Evolutionary conservation across 2,329 filamentous ascomycete genomes (phyloP).

Genomic region (Xylariaceae sp.): DNA sequence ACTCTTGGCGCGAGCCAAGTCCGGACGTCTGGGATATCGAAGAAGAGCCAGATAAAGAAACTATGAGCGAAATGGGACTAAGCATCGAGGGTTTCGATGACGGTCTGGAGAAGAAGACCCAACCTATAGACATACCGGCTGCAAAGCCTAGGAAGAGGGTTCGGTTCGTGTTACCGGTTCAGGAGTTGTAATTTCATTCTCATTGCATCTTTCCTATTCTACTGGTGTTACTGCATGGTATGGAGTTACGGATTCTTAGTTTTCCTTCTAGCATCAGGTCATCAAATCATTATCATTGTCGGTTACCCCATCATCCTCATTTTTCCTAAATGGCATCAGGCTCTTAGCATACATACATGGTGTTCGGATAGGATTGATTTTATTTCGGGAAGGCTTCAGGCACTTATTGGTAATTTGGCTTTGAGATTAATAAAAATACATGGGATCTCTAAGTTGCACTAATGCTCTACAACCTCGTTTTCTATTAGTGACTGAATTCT

Average conservation of each 20-base stretch:
- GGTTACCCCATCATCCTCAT: slow-evolving; percentile 4
- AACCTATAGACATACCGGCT: slow-evolving; percentile 50
- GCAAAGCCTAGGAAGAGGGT: slow-evolving; percentile 63
- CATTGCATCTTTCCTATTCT: slow-evolving; percentile 15
- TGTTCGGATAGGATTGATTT: slow-evolving; percentile 4
- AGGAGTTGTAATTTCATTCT: slow-evolving; percentile 41
- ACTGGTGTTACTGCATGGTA: slow-evolving; percentile 19
- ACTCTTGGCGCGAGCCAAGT: slow-evolving; percentile 64
- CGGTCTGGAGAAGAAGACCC: slow-evolving; percentile 37
- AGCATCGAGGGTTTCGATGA: slow-evolving; percentile 43
- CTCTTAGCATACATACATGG: slow-evolving; percentile 22
- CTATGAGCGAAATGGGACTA: slow-evolving; percentile 51
- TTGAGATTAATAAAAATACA: slow-evolving; percentile 11
- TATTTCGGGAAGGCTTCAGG: slow-evolving; percentile 1
- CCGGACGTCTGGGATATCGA: slow-evolving; percentile 67
- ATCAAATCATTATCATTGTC: slow-evolving; percentile 4
- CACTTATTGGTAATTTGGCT: slow-evolving; percentile 14
- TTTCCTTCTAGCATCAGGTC: slow-evolving; percentile 15
- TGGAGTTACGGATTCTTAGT: slow-evolving; percentile 19
- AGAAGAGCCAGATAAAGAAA: slow-evolving; percentile 63
- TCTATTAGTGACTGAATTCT: no score
- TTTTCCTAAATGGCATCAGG: slow-evolving; percentile 14
- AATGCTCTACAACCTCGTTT: background rate
- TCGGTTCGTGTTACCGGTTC: slow-evolving; percentile 58
- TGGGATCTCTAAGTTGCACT: slow-evolving; percentile 7